These are phyloP conservation scores for Phyllostachys edulis DNA, from an alignment of 176 grass and related monocot genomes.

Conservation along the genomic window DNA sequence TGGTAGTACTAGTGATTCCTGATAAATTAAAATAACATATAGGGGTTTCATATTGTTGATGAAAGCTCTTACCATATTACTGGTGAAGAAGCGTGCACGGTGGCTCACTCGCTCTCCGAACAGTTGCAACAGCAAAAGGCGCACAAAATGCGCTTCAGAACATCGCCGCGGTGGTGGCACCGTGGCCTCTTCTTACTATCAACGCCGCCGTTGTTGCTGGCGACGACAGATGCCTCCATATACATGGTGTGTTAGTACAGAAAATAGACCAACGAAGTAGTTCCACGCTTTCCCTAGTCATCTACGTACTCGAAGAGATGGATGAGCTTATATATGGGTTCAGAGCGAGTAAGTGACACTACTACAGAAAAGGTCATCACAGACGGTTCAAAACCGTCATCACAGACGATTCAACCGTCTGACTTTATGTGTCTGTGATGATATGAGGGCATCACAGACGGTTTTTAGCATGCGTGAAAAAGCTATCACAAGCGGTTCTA, in stretches of 20 bases:
- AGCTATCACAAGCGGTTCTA: too few species aligned
- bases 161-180: not conserved
- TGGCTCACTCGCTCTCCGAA: not conserved
- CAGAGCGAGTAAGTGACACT: not conserved
- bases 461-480: too few species aligned
- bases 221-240: not conserved
- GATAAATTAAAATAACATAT: too few species aligned
- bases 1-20: too few species aligned
- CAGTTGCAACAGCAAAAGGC: not conserved
- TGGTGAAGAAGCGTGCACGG: not conserved
- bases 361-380: too few species aligned
- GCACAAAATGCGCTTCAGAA: conserved; percentile 24
- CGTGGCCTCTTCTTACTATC: not conserved
- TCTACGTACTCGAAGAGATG: not conserved
- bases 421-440: too few species aligned
- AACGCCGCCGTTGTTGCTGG: not conserved
- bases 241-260: not conserved
- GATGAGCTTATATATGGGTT: not conserved
- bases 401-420: too few species aligned
- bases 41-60: too few species aligned
- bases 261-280: not conserved
- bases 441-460: too few species aligned
- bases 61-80: too few species aligned
- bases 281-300: not conserved
- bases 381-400: too few species aligned